phyloP scores from a whole-genome alignment of 768 basidiomycete species.

The Lactarius indigo region DNA sequence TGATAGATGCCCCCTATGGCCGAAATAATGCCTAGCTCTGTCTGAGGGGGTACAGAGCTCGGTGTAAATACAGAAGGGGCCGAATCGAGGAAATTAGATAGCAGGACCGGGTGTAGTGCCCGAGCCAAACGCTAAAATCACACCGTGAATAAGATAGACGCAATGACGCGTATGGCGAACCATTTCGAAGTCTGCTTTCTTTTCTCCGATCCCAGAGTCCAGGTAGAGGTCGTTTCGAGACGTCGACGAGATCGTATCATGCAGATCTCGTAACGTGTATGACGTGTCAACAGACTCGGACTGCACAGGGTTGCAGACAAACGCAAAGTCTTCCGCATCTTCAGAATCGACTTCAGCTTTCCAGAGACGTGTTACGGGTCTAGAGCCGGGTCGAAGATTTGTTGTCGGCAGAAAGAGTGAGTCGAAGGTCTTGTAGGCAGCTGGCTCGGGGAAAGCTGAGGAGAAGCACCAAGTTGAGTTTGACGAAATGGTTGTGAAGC shows the following conservation, averaged over 20 bases:
- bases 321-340: constrained; percentile 35
- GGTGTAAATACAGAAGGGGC: constrained; percentile 81
- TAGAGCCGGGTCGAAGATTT: constrained; percentile 2
- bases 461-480: constrained; percentile 63
- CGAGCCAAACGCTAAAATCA: constrained; percentile 57
- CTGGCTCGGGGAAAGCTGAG: constrained; percentile 50
- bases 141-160: neutral
- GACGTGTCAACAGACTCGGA: constrained; percentile 15
- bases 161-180: neutral
- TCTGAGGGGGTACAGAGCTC: constrained; percentile 51
- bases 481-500: constrained; percentile 17
- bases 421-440: constrained; percentile 55
- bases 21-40: constrained; percentile 57
- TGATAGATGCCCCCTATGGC: constrained; percentile 55
- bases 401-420: constrained; percentile 36
- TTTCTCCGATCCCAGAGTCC: constrained; percentile 17
- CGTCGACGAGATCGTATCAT: constrained; percentile 13
- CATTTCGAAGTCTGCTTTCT: constrained; percentile 21
- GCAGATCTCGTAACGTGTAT: constrained; percentile 30
- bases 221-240: constrained; percentile 9
- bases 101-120: constrained; percentile 71
- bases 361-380: constrained; percentile 31
- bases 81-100: constrained; percentile 83
- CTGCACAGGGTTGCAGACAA: constrained; percentile 6
- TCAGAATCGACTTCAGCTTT: constrained; percentile 36